phyloP scores from a whole-genome alignment of 2,329 filamentous ascomycete species.

The Botrytis fabae region DNA sequence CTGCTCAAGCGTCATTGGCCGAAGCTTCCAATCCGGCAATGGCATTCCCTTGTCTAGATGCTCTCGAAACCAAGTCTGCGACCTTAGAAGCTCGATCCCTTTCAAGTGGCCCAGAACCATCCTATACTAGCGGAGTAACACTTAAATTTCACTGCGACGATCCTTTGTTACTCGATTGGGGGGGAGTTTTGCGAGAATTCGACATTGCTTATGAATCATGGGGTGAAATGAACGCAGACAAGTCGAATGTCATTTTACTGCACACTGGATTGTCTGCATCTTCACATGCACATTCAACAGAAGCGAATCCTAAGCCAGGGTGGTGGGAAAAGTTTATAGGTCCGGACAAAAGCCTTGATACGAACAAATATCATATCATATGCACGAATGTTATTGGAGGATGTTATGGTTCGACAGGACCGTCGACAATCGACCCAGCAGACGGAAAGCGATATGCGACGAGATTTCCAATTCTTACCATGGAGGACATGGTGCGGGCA shows the following conservation, averaged over 20 bases:
- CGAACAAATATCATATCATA: slow-evolving; percentile 86
- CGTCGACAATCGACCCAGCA: slow-evolving; percentile 79
- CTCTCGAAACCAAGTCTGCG: slow-evolving; percentile 74
- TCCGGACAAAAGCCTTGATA: slow-evolving; percentile 80
- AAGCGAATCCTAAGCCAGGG: slow-evolving; percentile 78
- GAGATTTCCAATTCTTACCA: slow-evolving; percentile 89
- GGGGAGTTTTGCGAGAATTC: slow-evolving; percentile 85
- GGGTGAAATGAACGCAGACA: slow-evolving; percentile 77
- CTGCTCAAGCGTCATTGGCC: slow-evolving; percentile 27
- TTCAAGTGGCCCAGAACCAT: slow-evolving; percentile 82
- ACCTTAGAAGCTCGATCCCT: slow-evolving; percentile 67
- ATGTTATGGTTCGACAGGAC: slow-evolving; percentile 94
- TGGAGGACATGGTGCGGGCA: slow-evolving; percentile 96
- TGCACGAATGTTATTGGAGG: slow-evolving; percentile 97
- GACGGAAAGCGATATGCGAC: slow-evolving; percentile 90
- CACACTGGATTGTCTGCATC: slow-evolving; percentile 97
- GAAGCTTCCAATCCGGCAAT: slow-evolving; percentile 76
- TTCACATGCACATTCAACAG: slow-evolving; percentile 93
- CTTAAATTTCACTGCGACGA: slow-evolving; percentile 71
- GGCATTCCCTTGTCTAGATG: slow-evolving; percentile 87
- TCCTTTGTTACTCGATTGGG: slow-evolving; percentile 87
- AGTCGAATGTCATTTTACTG: slow-evolving; percentile 84
- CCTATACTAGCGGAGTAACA: slow-evolving; percentile 89
- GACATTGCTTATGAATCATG: slow-evolving; percentile 92
- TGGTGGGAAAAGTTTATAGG: slow-evolving; percentile 99